phyloP scores from a whole-genome alignment of 768 basidiomycete species.

The Leccinum fibrillosum region DNA sequence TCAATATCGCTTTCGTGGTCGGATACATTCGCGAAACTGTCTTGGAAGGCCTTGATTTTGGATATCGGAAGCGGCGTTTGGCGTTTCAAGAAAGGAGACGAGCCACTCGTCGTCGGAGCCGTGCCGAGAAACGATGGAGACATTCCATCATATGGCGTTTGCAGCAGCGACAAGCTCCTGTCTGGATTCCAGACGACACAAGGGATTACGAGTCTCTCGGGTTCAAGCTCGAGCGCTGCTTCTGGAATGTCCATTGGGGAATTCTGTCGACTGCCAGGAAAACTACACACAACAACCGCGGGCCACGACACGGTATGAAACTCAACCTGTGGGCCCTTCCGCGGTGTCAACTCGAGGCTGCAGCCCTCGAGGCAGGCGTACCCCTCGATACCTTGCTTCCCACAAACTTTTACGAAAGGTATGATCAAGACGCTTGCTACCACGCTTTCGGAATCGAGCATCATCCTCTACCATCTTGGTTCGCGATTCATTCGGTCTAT shows the following conservation, averaged over 20 bases:
- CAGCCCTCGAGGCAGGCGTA: constrained; percentile 67
- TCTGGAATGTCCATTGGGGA: constrained; percentile 12
- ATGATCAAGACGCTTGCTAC: not conserved
- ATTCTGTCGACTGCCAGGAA: constrained; percentile 1
- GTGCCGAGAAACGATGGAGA: constrained; percentile 53
- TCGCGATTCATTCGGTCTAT: constrained; percentile 21
- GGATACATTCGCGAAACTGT: constrained; percentile 66
- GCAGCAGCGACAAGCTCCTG: constrained; percentile 41
- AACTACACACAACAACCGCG: constrained; percentile 6
- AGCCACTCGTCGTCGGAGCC: constrained; percentile 38
- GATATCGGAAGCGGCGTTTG: constrained; percentile 53
- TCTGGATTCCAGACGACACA: constrained; percentile 49
- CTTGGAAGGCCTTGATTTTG: constrained; percentile 66
- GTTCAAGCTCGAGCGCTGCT: constrained; percentile 4
- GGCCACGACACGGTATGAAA: constrained; percentile 45
- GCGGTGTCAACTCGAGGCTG: constrained; percentile 51
- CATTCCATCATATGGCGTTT: constrained; percentile 64
- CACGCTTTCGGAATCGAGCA: not conserved
- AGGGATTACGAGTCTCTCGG: constrained; percentile 3
- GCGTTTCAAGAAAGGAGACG: constrained; percentile 45
- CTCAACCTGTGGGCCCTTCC: constrained; percentile 64
- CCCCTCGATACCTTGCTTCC: constrained; percentile 53
- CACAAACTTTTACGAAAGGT: constrained; percentile 28
- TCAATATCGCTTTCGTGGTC: constrained; percentile 64
- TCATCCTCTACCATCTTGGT: constrained; percentile 15